Percentiles rank a stretch among this genome's conserved stretches.
Conservation (phyloP, 306 rosid species). For the Lagenaria siceraria region DNA sequence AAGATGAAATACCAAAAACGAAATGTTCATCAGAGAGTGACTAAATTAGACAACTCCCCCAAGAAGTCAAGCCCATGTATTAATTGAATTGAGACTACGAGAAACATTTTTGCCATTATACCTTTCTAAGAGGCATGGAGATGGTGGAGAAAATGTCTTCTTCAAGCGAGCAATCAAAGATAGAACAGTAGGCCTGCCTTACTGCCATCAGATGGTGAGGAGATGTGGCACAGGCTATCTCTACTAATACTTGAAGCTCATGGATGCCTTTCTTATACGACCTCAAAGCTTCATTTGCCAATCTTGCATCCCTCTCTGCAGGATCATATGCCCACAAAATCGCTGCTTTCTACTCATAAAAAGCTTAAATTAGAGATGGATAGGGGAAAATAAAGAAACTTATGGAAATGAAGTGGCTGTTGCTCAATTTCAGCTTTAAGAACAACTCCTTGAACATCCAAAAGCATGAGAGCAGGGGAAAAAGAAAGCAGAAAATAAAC, state of each 20-base stretch:
- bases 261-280: constrained; percentile 28
- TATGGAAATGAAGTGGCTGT: neutral
- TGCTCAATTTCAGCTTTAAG: neutral
- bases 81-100: neutral
- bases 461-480: neutral
- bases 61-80: neutral
- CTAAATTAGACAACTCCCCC: neutral
- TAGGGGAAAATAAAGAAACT: neutral
- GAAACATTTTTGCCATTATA: constrained; percentile 15
- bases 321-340: constrained; percentile 68
- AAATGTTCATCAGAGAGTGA: neutral
- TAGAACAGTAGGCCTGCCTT: constrained; percentile 61
- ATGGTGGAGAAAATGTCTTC: constrained; percentile 61
- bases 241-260: constrained; percentile 50
- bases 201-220: constrained; percentile 79
- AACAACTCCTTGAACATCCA: neutral
- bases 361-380: neutral
- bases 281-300: constrained; percentile 48
- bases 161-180: constrained; percentile 66
- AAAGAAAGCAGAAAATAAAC: neutral
- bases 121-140: constrained; percentile 57
- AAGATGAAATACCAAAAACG: neutral
- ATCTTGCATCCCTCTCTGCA: constrained; percentile 66
- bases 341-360: constrained; percentile 51
- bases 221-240: constrained; percentile 78